Percentiles rank a stretch among this genome's conserved stretches.
Evolutionary conservation across 805 yeast genomes (phyloP).

Genomic region (Monosporozyma aquatica): DNA sequence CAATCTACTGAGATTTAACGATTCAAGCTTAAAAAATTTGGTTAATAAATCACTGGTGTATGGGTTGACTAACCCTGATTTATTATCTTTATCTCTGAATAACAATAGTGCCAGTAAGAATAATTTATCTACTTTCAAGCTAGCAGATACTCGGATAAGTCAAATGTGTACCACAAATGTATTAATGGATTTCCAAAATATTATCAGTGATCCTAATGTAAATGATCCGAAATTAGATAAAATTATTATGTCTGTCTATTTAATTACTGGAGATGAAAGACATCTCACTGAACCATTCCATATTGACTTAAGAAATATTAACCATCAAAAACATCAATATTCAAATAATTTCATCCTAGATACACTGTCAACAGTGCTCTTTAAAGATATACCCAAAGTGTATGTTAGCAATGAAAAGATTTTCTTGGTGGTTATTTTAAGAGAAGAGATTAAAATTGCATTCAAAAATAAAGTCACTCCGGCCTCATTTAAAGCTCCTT

Average conservation of each 20-base stretch:
- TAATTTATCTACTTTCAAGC: too few species aligned
- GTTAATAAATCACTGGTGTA: conserved; percentile 61
- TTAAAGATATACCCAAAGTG: conserved; percentile 59
- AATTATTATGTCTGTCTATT: conserved; percentile 61
- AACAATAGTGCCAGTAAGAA: too few species aligned
- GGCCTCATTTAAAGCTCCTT: conserved; percentile 21
- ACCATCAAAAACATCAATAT: neutral
- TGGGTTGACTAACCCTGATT: conserved; percentile 48
- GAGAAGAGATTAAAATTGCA: conserved; percentile 48
- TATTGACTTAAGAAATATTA: conserved; percentile 31
- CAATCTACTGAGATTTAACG: conserved; percentile 38
- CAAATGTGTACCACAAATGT: conserved; percentile 37
- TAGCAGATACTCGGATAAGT: neutral
- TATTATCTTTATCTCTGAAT: neutral
- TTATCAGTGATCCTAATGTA: conserved; percentile 47
- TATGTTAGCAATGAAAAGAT: conserved; percentile 57
- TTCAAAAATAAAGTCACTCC: conserved; percentile 4
- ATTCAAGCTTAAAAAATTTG: conserved; percentile 45
- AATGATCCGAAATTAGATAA: conserved; percentile 55
- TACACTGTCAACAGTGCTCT: conserved; percentile 68
- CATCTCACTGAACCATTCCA: conserved; percentile 74
- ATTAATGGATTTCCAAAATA: conserved; percentile 67
- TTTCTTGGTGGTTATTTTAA: conserved; percentile 65
- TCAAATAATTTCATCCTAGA: conserved; percentile 46
- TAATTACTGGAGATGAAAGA: conserved; percentile 49